Conservation (phyloP, 2,329 filamentous ascomycete species). For the Pestalotiopsis sp. region DNA sequence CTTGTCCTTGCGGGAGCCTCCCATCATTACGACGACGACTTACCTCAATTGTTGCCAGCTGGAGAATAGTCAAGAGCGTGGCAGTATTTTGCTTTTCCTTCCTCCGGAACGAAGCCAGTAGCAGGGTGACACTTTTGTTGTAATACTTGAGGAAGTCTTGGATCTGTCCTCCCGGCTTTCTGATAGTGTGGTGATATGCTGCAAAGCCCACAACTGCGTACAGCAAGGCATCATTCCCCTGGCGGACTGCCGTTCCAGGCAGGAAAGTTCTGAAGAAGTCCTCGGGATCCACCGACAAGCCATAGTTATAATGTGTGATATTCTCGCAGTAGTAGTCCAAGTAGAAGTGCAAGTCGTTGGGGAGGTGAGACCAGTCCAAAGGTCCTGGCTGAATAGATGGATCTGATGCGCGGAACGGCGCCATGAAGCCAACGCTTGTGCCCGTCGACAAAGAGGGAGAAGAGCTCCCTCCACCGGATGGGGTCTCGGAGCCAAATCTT, state of each 20-base stretch:
- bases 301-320: conserved; percentile 82
- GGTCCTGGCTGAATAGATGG: conserved; percentile 26
- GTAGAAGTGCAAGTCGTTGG: conserved; percentile 75
- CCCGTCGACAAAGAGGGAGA: conserved; percentile 55
- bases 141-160: conserved; percentile 87
- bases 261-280: conserved; percentile 76
- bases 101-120: conserved; percentile 72
- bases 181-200: conserved; percentile 80
- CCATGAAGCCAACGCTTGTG: conserved; percentile 39
- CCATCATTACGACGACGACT: conserved; percentile 21
- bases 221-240: conserved; percentile 73
- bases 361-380: conserved; percentile 59
- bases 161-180: conserved; percentile 71
- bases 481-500: conserved; percentile 55
- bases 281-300: conserved; percentile 69
- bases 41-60: conserved; percentile 93
- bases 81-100: conserved; percentile 72
- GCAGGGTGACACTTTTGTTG: conserved; percentile 79
- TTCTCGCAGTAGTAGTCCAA: conserved; percentile 78
- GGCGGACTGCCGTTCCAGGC: conserved; percentile 69
- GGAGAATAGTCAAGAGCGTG: conserved; percentile 84
- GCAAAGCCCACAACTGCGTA: conserved; percentile 88
- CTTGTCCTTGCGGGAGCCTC: conserved; percentile 16
- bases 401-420: conserved; percentile 33
- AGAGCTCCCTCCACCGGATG: conserved; percentile 52